Conservation (phyloP, 2,329 filamentous ascomycete species). For the Emericellopsis atlantica region DNA sequence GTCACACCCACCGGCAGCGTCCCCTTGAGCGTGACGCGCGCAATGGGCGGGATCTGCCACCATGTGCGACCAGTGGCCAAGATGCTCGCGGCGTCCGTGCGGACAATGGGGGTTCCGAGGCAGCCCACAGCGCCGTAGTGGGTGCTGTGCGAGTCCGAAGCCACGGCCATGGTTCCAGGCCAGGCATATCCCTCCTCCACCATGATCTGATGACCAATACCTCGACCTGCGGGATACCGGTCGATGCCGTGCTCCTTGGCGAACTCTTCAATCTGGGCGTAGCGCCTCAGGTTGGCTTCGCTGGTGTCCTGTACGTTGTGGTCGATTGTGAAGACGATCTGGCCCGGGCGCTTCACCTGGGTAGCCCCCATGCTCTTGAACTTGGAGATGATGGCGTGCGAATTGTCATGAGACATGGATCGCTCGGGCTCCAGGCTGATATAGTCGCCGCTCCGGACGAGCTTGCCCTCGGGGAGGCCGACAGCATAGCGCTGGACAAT, state of each 20-base stretch:
- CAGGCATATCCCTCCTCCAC: slow-evolving; percentile 65
- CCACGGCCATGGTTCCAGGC: slow-evolving; percentile 76
- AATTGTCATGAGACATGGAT: slow-evolving; percentile 76
- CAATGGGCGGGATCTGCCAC: slow-evolving; percentile 81
- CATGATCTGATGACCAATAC: slow-evolving; percentile 89
- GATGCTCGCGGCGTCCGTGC: slow-evolving; percentile 77
- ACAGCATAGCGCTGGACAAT: slow-evolving; percentile 75
- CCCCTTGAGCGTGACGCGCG: slow-evolving; percentile 67
- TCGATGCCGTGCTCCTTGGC: slow-evolving; percentile 64
- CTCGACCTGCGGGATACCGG: slow-evolving; percentile 65
- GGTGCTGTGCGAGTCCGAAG: slow-evolving; percentile 66
- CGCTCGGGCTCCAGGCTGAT: slow-evolving; percentile 31
- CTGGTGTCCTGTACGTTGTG: slow-evolving; percentile 82
- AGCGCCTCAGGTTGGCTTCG: slow-evolving; percentile 72
- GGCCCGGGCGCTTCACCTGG: slow-evolving; percentile 54
- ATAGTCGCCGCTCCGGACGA: slow-evolving; percentile 71
- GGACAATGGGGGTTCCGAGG: slow-evolving; percentile 69
- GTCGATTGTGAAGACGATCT: slow-evolving; percentile 75
- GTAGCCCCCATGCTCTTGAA: slow-evolving; percentile 71
- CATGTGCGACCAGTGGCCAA: slow-evolving; percentile 76
- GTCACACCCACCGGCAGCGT: slow-evolving; percentile 66
- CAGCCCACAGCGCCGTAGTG: slow-evolving; percentile 67
- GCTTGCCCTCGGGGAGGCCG: slow-evolving; percentile 63
- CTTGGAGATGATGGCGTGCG: slow-evolving; percentile 60
- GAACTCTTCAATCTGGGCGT: slow-evolving; percentile 69